These are phyloP conservation scores for Penstemon barbatus DNA, from an alignment of 257 asterid species.

Conservation along the genomic window DNA sequence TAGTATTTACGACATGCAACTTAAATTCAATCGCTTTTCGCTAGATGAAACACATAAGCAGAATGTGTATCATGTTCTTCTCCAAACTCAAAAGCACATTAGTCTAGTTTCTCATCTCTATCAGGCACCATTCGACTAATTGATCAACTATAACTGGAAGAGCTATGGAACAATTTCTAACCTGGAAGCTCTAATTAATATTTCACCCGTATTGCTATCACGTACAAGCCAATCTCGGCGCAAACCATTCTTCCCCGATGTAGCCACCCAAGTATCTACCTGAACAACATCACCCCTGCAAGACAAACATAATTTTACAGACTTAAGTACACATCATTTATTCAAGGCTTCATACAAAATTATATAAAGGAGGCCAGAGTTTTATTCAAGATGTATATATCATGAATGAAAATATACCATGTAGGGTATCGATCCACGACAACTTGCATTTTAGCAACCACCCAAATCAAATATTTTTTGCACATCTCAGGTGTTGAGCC, in stretches of 20 bases:
- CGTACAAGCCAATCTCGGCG: conserved; percentile 96
- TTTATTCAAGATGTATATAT: background rate
- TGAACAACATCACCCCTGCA: conserved; percentile 96
- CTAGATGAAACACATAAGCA: conserved; percentile 11
- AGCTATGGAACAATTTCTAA: conserved; percentile 28
- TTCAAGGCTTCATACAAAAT: conserved; percentile 21
- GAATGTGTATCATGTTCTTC: conserved; percentile 24
- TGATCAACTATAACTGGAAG: background rate
- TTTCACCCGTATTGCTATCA: conserved; percentile 75
- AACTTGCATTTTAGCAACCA: conserved; percentile 92
- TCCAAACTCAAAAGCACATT: conserved; percentile 15
- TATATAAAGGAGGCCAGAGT: background rate
- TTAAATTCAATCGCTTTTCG: background rate
- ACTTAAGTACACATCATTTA: background rate
- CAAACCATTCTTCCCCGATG: conserved; percentile 97
- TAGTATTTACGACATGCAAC: conserved; percentile 1
- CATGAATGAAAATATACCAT: conserved; percentile 55
- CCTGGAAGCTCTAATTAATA: conserved; percentile 93
- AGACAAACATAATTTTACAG: conserved; percentile 23
- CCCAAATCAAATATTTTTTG: conserved; percentile 90
- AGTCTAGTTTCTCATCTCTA: conserved; percentile 12
- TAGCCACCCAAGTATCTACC: conserved; percentile 96
- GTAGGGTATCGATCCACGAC: conserved; percentile 91
- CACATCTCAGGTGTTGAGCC: conserved; percentile 98
- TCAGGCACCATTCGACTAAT: background rate